A percentile compares a stretch with the other conserved stretches of the same genome.
Evolutionary conservation across 31 red algal species (phyloP).

Genomic region (Bonnemaisonia californica): DNA sequence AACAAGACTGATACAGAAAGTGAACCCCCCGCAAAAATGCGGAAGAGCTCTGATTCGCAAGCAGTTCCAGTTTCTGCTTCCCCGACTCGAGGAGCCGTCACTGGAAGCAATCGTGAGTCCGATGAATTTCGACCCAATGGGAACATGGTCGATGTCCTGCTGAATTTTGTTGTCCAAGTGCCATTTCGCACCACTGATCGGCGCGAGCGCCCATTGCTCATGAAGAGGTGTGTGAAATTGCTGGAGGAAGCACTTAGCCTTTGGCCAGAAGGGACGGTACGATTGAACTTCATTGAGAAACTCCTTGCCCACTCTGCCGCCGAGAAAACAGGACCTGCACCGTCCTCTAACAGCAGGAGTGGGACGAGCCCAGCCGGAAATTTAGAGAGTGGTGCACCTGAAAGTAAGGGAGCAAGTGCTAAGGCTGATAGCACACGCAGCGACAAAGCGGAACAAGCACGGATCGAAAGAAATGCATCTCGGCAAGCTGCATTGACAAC

Average conservation of each 20-base stretch:
- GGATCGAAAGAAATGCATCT: slow-evolving; percentile 39
- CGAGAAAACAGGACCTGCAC: slow-evolving; percentile 13
- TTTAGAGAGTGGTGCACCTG: not conserved
- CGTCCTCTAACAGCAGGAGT: not conserved
- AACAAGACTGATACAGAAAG: not conserved
- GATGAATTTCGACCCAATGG: slow-evolving; percentile 67
- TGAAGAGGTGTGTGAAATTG: slow-evolving; percentile 65
- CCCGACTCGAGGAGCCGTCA: not conserved
- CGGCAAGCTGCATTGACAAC: slow-evolving; percentile 54
- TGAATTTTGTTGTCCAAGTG: slow-evolving; percentile 74
- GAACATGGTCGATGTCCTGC: slow-evolving; percentile 60
- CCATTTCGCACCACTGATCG: slow-evolving; percentile 68
- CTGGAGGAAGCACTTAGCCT: slow-evolving; percentile 58
- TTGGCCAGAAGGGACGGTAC: slow-evolving; percentile 67
- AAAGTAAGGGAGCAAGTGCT: not conserved
- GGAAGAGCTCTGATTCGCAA: slow-evolving; percentile 47
- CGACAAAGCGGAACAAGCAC: slow-evolving; percentile 36
- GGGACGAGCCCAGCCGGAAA: not conserved
- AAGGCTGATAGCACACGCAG: not conserved
- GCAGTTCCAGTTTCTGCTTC: slow-evolving; percentile 22
- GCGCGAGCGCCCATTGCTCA: slow-evolving; percentile 63
- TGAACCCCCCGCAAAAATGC: slow-evolving; percentile 58
- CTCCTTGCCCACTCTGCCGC: not conserved
- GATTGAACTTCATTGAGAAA: slow-evolving; percentile 71
- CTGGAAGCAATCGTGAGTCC: slow-evolving; percentile 27